Conservation (phyloP, 1,139 yeast genomes). For the Geotrichum klebahnii region DNA sequence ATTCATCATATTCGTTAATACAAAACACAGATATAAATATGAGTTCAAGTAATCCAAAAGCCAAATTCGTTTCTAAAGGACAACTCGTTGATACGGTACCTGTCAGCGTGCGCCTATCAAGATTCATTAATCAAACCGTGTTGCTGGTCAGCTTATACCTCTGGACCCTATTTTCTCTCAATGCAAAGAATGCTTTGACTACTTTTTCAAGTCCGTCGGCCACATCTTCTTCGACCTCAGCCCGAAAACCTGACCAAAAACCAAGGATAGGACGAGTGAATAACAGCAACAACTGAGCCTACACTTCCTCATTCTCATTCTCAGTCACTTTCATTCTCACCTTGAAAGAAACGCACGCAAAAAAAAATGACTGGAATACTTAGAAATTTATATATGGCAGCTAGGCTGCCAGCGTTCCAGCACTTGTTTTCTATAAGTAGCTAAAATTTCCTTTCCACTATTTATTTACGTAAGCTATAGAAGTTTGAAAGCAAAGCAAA, state of each 20-base stretch:
- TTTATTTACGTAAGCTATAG: background rate
- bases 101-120: conserved; percentile 1
- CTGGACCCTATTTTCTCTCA: conserved; percentile 21
- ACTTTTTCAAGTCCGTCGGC: background rate
- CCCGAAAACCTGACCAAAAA: background rate
- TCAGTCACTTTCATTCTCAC: too few species aligned
- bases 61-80: conserved; percentile 21
- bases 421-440: conserved; percentile 1
- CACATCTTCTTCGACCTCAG: background rate
- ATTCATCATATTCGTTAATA: too few species aligned
- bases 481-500: conserved; percentile 4
- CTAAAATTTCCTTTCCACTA: background rate
- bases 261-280: conserved; percentile 7
- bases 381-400: too few species aligned
- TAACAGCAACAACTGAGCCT: conserved; percentile 4
- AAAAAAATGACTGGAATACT: too few species aligned
- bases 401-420: too few species aligned
- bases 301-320: background rate
- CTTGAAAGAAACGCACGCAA: too few species aligned
- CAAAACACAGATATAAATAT: conserved; percentile 4
- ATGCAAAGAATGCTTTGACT: conserved; percentile 10
- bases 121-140: conserved; percentile 9
- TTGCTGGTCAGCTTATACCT: conserved; percentile 13
- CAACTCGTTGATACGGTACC: conserved; percentile 20
- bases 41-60: conserved; percentile 3